These are phyloP conservation scores for Apophysomyces elegans DNA, from an alignment of 371 early-diverging fungal species.

Conservation along the genomic window DNA sequence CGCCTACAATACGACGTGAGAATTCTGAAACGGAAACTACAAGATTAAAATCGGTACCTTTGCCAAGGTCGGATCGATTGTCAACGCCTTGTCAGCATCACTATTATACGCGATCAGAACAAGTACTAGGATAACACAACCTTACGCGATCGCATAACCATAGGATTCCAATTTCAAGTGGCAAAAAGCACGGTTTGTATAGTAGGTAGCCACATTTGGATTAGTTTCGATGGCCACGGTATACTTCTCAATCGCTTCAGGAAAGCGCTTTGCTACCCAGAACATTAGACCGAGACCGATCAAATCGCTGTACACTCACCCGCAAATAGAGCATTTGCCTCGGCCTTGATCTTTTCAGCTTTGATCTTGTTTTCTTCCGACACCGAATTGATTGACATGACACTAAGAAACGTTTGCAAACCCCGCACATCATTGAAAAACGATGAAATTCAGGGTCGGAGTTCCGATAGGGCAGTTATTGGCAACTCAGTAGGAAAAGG, in stretches of 20 bases:
- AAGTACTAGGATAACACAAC: slow-evolving; percentile 7
- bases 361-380: slow-evolving; percentile 52
- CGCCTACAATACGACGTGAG: slow-evolving; percentile 45
- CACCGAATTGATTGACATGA: slow-evolving; percentile 17
- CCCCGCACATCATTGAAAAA: no score
- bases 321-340: slow-evolving; percentile 78
- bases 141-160: slow-evolving; percentile 84
- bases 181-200: slow-evolving; percentile 92
- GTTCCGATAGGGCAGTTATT: no score
- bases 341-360: slow-evolving; percentile 73
- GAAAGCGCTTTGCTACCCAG: slow-evolving; percentile 68
- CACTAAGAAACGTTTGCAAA: not conserved
- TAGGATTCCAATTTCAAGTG: slow-evolving; percentile 88
- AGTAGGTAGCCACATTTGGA: slow-evolving; percentile 84
- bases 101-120: slow-evolving; percentile 29
- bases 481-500: no score
- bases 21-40: no score
- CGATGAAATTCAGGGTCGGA: no score
- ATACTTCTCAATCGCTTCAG: slow-evolving; percentile 86
- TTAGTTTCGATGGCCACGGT: slow-evolving; percentile 83
- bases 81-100: slow-evolving; percentile 88
- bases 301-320: slow-evolving; percentile 35
- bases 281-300: slow-evolving; percentile 5
- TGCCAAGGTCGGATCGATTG: slow-evolving; percentile 80
- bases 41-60: slow-evolving; percentile 59